phyloP scores from a whole-genome alignment of 306 rosid genomes.

The Castanea sativa region DNA sequence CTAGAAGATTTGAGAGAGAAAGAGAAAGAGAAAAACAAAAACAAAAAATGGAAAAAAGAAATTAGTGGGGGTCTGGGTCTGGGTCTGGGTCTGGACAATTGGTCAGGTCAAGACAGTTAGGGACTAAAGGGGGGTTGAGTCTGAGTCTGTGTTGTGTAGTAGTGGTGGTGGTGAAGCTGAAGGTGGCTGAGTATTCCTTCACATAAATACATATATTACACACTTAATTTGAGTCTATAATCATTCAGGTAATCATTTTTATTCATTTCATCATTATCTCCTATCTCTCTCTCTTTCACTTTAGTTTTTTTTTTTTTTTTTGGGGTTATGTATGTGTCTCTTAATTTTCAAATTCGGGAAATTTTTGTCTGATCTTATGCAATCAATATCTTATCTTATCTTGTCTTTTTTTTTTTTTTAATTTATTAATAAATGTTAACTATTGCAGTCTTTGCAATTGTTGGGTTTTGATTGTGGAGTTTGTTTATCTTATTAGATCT shows the following conservation, averaged over 20 bases:
- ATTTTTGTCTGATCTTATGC: too few species aligned
- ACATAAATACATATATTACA: neutral
- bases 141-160: conserved; percentile 29
- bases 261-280: conserved; percentile 1
- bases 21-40: neutral
- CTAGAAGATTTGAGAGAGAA: conserved; percentile 9
- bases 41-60: neutral
- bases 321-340: neutral
- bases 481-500: neutral
- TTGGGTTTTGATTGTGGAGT: neutral
- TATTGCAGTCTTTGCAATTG: too few species aligned
- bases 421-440: too few species aligned
- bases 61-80: neutral
- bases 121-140: conserved; percentile 17
- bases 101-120: conserved; percentile 23
- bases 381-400: too few species aligned
- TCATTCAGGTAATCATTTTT: conserved; percentile 46
- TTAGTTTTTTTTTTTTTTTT: neutral
- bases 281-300: neutral
- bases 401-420: neutral
- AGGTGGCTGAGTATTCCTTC: conserved; percentile 23
- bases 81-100: neutral
- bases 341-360: conserved; percentile 3
- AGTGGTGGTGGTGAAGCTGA: conserved; percentile 10
- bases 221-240: conserved; percentile 19